Base-by-base conservation (phyloP, 352 stramenopile genomes). In the Aphanomyces invadans region DNA sequence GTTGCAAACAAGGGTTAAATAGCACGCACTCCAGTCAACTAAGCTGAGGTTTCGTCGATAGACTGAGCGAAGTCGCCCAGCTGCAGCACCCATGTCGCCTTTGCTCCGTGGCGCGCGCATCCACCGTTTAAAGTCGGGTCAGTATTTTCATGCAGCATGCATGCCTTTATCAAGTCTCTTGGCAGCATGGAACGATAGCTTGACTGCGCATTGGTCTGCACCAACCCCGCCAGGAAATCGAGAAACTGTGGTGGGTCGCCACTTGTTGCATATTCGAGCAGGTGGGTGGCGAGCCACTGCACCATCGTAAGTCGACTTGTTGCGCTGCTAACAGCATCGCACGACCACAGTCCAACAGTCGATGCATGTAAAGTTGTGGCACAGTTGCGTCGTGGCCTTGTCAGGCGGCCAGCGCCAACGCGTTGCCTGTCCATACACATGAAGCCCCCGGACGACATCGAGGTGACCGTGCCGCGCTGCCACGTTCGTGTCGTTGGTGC, bases 381-480 rank as follows among this genome's bases (percentile, higher is more conserved):
- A 65, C 28, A 36, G 53, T 28, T 1, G 2, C 1, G 19, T 4
- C 2, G 25, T 65, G 57, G 44, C 57, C 57, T 4, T 65, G 23
- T 19, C 21, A 19, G 15, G 57, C 57, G 23, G 57, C 57, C 3
- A 21, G 23, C 25, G 15, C 25, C 4, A 65, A 15, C 57, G 57
- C 57, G n/a, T 42, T 12, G 11, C 9, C 31, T 21, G 12, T 60
- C 52, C 9, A 45, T 60, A 19, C 31, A 25, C 9, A 21, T 39
- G 31, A 26, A 60, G 52, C 52, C 52, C 51, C 36, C 23, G 52
- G 12, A 60, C 36, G n/a, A 60, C 23, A 38, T 45, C 31, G 52
- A 39, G n/a, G 36, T 60, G 52, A 9, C 52, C 52, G 4, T 26
- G 7, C 12, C 12, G 21, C 7, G 44, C 44, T 25, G 7, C 44